Base-by-base conservation (phyloP, 2,329 filamentous ascomycete species). In the Nemania sp. region DNA sequence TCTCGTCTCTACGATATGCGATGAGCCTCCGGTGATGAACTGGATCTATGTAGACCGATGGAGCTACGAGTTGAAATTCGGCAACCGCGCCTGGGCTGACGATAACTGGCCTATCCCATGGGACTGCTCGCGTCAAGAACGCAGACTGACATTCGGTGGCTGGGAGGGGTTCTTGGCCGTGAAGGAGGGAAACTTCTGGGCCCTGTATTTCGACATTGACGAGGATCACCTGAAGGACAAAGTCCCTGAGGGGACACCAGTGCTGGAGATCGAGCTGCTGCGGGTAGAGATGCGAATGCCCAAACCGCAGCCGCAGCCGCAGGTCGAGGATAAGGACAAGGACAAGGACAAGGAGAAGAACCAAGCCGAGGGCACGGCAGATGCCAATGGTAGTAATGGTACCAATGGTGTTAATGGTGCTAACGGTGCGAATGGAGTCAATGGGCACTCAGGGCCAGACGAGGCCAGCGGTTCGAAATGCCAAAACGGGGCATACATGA, bases 231-330 rank as follows among this genome's bases (percentile, higher is more conserved):
- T 87, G 26, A 78, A 74, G 54, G 74, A 72, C 3, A 87, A 84
- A 71, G 76, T 88, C 0, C 76, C 79, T 1, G 73, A 77, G 41
- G 84, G 81, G 0, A 83, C 80, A 2, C 79, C 82, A 1, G 82
- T 88, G 0, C 77, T 89, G 5, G 87, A 89, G 64, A 75, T 89
- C 2, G 85, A 88, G 73, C 76, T 89, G 22, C 75, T 79, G 5
- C 80, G 86, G 11, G 82, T 82, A 10, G 87, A 89, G 74, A 84
- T 83, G 75, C 72, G 74, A 7, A 45, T 73, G 5, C 66, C 64
- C 18, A 72, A 74, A n/a, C 60, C 69, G 3, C 62, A 69, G 29
- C 51, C 54, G 1, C 66, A 47, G 32, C 56, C 67, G 24, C 47
- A 59, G 24, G 47, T n/a, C 27, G 35, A 58, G 2, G 45, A 53